Evolutionary conservation across 2,329 filamentous ascomycete species (phyloP).

Genomic region (Xylariaceae sp.): DNA sequence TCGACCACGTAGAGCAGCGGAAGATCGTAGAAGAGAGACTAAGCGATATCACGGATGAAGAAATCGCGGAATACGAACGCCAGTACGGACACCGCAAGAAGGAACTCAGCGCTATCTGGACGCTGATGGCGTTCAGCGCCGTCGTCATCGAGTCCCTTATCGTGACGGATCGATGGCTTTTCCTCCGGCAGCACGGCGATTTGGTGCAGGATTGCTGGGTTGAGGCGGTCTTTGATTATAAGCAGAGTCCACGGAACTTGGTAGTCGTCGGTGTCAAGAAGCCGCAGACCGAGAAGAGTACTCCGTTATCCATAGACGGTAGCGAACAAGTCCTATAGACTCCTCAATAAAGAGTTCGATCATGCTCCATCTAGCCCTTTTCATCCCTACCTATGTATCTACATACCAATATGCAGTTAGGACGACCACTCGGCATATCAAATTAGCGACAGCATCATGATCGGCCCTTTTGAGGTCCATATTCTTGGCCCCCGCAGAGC

Average conservation of each 20-base stretch:
- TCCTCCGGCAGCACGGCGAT: conserved; percentile 69
- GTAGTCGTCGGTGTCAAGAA: conserved; percentile 89
- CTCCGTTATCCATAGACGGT: not conserved
- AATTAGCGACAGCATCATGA: not conserved
- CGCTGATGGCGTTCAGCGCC: conserved; percentile 92
- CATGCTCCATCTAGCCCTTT: conserved; percentile 1
- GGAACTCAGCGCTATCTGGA: conserved; percentile 85
- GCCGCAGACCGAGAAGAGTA: conserved; percentile 6
- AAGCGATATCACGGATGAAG: conserved; percentile 63
- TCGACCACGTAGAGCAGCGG: conserved; percentile 50
- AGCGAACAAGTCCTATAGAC: conserved; percentile 4
- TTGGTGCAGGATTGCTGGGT: conserved; percentile 77
- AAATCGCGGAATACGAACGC: conserved; percentile 65
- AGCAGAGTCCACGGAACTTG: conserved; percentile 78
- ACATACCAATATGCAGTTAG: not conserved
- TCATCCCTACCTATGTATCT: no score
- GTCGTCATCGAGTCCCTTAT: conserved; percentile 84
- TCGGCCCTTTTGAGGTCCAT: conserved; percentile 8
- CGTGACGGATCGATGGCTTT: conserved; percentile 85
- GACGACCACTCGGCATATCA: not conserved
- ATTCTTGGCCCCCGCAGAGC: conserved; percentile 12
- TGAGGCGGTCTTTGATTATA: conserved; percentile 87
- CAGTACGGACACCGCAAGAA: conserved; percentile 63
- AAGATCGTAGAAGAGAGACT: conserved; percentile 61
- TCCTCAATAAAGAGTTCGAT: not conserved